Evolutionary conservation across 2,329 filamentous ascomycete species (phyloP).

Genomic region (Neonectria neomacrospora): DNA sequence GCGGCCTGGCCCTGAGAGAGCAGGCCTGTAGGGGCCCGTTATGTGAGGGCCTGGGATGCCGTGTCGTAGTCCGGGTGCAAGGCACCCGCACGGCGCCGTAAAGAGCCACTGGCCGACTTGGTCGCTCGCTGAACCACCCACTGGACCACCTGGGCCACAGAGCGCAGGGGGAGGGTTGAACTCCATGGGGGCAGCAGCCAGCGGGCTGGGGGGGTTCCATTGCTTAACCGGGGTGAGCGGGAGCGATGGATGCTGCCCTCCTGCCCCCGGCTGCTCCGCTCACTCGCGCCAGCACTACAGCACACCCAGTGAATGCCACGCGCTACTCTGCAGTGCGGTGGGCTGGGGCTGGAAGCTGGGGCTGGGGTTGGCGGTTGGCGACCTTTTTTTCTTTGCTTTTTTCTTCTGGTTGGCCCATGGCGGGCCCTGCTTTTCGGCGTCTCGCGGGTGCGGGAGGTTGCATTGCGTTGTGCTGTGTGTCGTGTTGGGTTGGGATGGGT

Average conservation of each 20-base stretch:
- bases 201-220: constrained; percentile 9
- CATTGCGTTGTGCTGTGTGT: constrained; percentile 32
- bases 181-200: constrained; percentile 29
- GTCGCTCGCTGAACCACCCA: constrained; percentile 15
- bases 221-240: constrained; percentile 27
- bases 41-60: constrained; percentile 4
- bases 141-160: constrained; percentile 35
- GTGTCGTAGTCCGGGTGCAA: constrained; percentile 13
- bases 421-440: constrained; percentile 29
- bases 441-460: constrained; percentile 30
- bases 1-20: constrained; percentile 24
- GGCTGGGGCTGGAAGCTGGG: constrained; percentile 27
- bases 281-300: constrained; percentile 39
- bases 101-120: constrained; percentile 6
- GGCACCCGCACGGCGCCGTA: constrained; percentile 32
- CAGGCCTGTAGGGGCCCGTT: constrained; percentile 26
- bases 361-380: constrained; percentile 31
- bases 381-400: constrained; percentile 24
- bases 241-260: constrained; percentile 41
- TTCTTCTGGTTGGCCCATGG: constrained; percentile 26
- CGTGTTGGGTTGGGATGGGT: constrained; percentile 15
- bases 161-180: constrained; percentile 30
- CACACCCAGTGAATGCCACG: constrained; percentile 33
- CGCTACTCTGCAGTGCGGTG: constrained; percentile 22
- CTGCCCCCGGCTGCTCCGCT: constrained; percentile 40